Evolutionary conservation across 2,329 filamentous ascomycete species (phyloP).

Genomic region (Nectriaceae sp.): DNA sequence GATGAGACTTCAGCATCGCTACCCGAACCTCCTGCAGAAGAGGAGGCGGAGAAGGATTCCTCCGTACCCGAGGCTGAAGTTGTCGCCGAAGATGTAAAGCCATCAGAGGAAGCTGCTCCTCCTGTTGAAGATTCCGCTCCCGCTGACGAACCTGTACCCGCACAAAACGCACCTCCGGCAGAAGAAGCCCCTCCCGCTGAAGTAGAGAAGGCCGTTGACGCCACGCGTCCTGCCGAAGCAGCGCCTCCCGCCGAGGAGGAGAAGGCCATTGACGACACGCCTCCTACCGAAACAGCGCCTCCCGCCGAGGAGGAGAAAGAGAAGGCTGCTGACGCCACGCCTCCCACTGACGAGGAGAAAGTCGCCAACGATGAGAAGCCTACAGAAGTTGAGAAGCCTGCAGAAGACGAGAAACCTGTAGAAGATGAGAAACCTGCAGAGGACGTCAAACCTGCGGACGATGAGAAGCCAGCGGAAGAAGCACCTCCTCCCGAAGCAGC

Average conservation of each 20-base stretch:
- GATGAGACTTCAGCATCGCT: neutral
- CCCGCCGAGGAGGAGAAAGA: constrained; percentile 2
- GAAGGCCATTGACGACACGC: constrained; percentile 1
- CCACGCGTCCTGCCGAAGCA: neutral
- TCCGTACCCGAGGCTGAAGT: constrained; percentile 1
- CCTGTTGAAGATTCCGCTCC: neutral
- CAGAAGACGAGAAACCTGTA: constrained; percentile 1
- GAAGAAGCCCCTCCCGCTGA: neutral
- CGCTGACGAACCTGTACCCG: neutral
- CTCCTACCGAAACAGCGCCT: constrained; percentile 3
- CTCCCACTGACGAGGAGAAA: constrained; percentile 2
- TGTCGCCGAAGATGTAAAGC: constrained; percentile 1
- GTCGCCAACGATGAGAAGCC: neutral
- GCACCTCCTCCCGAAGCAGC: constrained; percentile 5
- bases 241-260: neutral
- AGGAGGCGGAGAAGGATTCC: neutral
- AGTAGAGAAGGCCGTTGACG: neutral
- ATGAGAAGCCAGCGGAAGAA: constrained; percentile 4
- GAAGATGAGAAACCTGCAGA: constrained; percentile 2
- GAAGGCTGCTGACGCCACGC: neutral
- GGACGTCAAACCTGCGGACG: neutral
- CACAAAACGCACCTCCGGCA: constrained; percentile 2
- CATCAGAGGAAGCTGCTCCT: neutral
- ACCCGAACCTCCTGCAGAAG: neutral
- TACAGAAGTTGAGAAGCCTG: neutral